Percentiles rank a stretch among this genome's conserved stretches.
phyloP scores from a whole-genome alignment of 164 flowering plant species.

The Piper betle region DNA sequence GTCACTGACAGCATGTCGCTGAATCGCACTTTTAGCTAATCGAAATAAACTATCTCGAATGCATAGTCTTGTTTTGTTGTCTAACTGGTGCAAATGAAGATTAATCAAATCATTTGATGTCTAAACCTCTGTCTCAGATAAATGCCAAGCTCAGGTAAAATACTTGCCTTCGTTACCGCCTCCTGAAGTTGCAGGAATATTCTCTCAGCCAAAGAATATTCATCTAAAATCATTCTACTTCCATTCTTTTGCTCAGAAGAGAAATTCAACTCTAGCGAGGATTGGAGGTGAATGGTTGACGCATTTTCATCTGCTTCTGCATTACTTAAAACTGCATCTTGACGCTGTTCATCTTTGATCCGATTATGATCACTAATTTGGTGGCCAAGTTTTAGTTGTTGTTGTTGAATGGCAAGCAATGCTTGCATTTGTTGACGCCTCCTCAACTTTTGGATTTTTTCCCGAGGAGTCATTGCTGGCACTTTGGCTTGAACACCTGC shows the following conservation, averaged over 20 bases:
- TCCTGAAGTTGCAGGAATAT: conserved; percentile 59
- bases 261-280: conserved; percentile 28
- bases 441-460: conserved; percentile 77
- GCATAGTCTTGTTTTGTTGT: conserved; percentile 46
- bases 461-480: conserved; percentile 69
- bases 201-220: conserved; percentile 35
- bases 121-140: neutral
- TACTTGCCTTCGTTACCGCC: conserved; percentile 42
- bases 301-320: conserved; percentile 28
- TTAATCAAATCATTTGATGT: neutral
- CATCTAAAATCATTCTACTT: conserved; percentile 22
- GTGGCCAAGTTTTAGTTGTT: conserved; percentile 49
- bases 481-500: conserved; percentile 19
- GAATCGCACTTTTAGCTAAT: conserved; percentile 66
- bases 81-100: conserved; percentile 40
- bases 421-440: conserved; percentile 84
- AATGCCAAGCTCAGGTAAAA: neutral
- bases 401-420: conserved; percentile 76
- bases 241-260: conserved; percentile 41
- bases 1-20: conserved; percentile 44
- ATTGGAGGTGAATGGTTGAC: conserved; percentile 12
- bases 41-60: conserved; percentile 83
- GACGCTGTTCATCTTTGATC: conserved; percentile 19
- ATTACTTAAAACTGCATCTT: conserved; percentile 18
- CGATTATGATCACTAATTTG: conserved; percentile 21